Base-by-base conservation (phyloP, 768 basidiomycete species). In the Leucocoprinus sp. region DNA sequence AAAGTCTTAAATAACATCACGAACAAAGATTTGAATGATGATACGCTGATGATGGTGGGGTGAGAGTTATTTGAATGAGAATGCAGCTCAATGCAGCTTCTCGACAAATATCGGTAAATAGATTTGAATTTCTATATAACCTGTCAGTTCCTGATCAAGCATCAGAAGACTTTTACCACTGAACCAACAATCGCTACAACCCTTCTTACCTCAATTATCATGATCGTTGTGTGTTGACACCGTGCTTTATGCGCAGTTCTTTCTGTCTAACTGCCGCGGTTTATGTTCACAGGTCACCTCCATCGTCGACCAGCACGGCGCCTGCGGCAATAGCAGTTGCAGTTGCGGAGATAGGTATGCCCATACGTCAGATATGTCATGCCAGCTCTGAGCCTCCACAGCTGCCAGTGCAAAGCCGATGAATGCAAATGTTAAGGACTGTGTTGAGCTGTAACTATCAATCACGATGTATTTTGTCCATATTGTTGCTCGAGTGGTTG, bases 381-480 rank as follows among this genome's bases (percentile, higher is more conserved):
- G n/a, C 31, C 11, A 4, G 14, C n/a, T 11, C 15, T 48, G 19
- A 19, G 23, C 11, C 34, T 14, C 34, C 29, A 8, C 23, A 82
- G 80, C 50, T 84, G 80, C 68, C 47, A 50, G 21, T 82, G 81
- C 73, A 71, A 74, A 64, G 57, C 76, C 41, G 75, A 71, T 43
- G 71, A 74, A 50, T 82, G 80, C 80, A 81, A 80, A 64, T 84
- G 78, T 69, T 78, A 61, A 73, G 50, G 6, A n/a, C 9, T 31
- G 31, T 31, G 4, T 31, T 11, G 5, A 31, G 31, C 5, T 5
- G 9, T 4, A 14, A 7, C 31, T 31, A 4, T 12, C n/a, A n/a
- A n/a, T n/a, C n/a, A n/a, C n/a, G n/a, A n/a, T n/a, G n/a, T n/a
- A n/a, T n/a, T n/a, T n/a, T n/a, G n/a, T n/a, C n/a, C n/a, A n/a